Base-by-base conservation (phyloP, 129 eudicot genomes). In the Tanacetum coccineum region DNA sequence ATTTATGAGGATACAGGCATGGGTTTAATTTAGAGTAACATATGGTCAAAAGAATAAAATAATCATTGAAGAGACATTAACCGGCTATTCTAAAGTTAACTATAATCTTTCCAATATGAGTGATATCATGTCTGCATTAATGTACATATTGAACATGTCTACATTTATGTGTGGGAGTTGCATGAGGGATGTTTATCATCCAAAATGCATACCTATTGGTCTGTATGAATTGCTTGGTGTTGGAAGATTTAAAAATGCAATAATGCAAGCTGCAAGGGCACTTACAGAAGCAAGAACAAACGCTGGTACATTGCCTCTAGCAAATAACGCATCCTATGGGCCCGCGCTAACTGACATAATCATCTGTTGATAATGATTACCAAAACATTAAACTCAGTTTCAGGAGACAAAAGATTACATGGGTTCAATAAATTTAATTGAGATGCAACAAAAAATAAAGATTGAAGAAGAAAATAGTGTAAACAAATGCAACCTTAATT, bases 301-400 rank as follows among this genome's bases (percentile, higher is more conserved):
- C 26, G 96, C 96, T 0, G 99, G 99, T 75, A 83, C 71, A 62
- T 93, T 93, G 28, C 99, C 96, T 49, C 96, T 96, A 62, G 96
- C 99, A 75, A 93, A 89, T 75, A 93, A 77, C 42, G 91, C 96
- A 75, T 89, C 96, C 96, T 96, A 93, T 58, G 96, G 96, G 67
- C 99, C 99, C 70, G 99, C 99, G 57, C 99, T 96, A 62, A 93
- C 95, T 40, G 96, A 93, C 47, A 93, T 85, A 68, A 93, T 76
- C 99, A 86, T 93, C 99, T 93, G 59, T 30, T 32, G 25, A 68
- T 49, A 11, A 72, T 39, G 49, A 56, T 50, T 13, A 74, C 6
- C 14, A 72, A 50, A 12, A n/a, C 10, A 3, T 50, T 39, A 1
- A 52, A 6, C 57, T 26, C 18, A 13, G 40, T 55, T 14, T 17